phyloP scores from a whole-genome alignment of 2,329 filamentous ascomycete species.

The Exserohilum turcica region DNA sequence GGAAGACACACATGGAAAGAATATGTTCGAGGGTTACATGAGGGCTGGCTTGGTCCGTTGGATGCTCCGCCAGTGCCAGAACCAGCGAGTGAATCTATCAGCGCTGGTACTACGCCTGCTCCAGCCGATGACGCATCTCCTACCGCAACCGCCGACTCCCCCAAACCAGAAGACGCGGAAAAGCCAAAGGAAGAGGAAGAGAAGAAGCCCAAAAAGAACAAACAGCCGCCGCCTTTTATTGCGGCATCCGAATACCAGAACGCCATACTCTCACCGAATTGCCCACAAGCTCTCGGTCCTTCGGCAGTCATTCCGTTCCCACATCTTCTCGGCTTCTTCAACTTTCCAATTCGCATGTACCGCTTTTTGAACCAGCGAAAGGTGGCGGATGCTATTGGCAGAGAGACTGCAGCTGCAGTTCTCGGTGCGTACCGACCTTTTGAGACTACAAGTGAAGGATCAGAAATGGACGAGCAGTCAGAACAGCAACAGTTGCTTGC shows the following conservation, averaged over 20 bases:
- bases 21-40: conserved; percentile 89
- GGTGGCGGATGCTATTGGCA: conserved; percentile 86
- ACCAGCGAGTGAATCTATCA: conserved; percentile 10
- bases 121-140: conserved; percentile 45
- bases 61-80: conserved; percentile 58
- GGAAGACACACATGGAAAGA: conserved; percentile 97
- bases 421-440: conserved; percentile 63
- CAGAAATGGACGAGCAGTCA: conserved; percentile 46
- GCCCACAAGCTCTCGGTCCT: conserved; percentile 75
- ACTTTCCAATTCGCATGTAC: conserved; percentile 83
- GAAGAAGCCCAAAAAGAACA: conserved; percentile 56
- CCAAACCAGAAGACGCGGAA: conserved; percentile 32
- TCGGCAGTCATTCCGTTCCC: conserved; percentile 77
- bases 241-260: conserved; percentile 76
- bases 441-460: conserved; percentile 30
- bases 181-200: conserved; percentile 46
- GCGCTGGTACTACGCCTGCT: conserved; percentile 19
- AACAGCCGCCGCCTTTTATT: conserved; percentile 70
- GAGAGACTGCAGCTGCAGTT: conserved; percentile 84
- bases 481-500: conserved; percentile 70
- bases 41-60: conserved; percentile 92
- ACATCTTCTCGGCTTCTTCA: conserved; percentile 89
- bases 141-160: conserved; percentile 32
- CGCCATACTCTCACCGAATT: conserved; percentile 65
- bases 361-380: conserved; percentile 84